Conservation (phyloP, 441 rosid genomes). For the Euphorbia celastroides region DNA sequence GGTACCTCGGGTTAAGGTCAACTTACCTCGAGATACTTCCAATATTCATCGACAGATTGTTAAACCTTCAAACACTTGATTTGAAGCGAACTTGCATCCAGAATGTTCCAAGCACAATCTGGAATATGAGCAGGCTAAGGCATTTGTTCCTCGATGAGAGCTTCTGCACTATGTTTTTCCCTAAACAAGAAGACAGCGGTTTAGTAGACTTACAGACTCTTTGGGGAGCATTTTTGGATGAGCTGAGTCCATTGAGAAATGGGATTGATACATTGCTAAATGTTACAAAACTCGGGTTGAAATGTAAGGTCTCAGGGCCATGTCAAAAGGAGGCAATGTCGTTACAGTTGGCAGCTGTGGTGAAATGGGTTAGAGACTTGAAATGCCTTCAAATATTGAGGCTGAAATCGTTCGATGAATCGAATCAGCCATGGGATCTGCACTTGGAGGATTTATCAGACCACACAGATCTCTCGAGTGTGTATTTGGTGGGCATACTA, state of each 20-base stretch:
- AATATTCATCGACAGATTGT: background rate
- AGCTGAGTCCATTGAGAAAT: conserved; percentile 2
- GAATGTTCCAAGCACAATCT: background rate
- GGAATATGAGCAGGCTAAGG: background rate
- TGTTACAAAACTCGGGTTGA: conserved; percentile 1
- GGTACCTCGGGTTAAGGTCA: background rate
- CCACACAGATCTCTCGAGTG: background rate
- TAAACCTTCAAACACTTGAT: background rate
- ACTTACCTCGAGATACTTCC: conserved; percentile 2
- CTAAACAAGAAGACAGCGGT: background rate
- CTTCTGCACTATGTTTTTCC: background rate
- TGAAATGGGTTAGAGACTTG: background rate
- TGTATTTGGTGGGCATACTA: background rate
- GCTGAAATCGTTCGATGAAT: conserved; percentile 4
- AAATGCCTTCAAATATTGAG: background rate
- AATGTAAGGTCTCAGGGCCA: background rate
- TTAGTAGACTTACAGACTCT: background rate
- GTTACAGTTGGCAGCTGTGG: background rate
- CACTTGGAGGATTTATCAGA: background rate
- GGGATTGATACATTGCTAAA: background rate
- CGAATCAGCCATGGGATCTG: background rate
- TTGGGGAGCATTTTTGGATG: conserved; percentile 1
- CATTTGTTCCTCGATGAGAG: conserved; percentile 5
- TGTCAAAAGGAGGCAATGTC: conserved; percentile 3
- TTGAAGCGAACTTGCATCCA: background rate